Evolutionary conservation across 2,329 filamentous ascomycete species (phyloP), one percentile per base, ranked within the genome.

Genomic region (Monosporascus sp.): DNA sequence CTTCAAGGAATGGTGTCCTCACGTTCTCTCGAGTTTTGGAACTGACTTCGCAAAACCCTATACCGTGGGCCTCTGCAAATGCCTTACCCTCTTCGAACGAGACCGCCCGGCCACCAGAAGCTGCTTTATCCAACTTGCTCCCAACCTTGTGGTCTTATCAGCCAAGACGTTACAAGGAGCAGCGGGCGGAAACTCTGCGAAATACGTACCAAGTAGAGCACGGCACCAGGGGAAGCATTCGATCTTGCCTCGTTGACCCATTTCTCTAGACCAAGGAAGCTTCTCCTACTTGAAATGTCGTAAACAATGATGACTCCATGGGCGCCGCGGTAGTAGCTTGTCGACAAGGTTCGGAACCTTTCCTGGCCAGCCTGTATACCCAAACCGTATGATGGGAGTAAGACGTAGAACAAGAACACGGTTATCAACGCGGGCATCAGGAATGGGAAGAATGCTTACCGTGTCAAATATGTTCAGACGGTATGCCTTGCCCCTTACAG

Each of bases 191-290:
- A 48, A 45, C 40, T 41, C 44, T 37, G 35, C 31, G 50, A 26
- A 19, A 20, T 27, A 59, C 63, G 41, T 67, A 76, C 77, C 56
- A 81, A 61, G 59, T 76, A 80, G 54, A 77, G 71, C 44, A 75
- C 72, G n/a, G 76, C 74, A 8, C 74, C 73, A 0, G 74, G 70
- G 20, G 73, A 72, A 3, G 77, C 78, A 61, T 80, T 79, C 14
- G 66, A 64, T 60, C 78, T 74, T 7, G 75, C 79, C 63, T 82
- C 78, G 45, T 78, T 74, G 58, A 79, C 78, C 78, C 79, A 82
- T 49, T 71, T 69, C 46, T 78, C 76, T 76, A 82, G 78, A 48
- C 73, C 71, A 24, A 72, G 63, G 61, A 82, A 82, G 52, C 73
- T 77, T 49, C 77, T 74, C 35, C 77, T 67, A 61, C 67, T 76